Percentiles rank a stretch among this genome's conserved stretches.
Conservation (phyloP, 352 stramenopile genomes). For the Phytophthora macrochlamydospora region DNA sequence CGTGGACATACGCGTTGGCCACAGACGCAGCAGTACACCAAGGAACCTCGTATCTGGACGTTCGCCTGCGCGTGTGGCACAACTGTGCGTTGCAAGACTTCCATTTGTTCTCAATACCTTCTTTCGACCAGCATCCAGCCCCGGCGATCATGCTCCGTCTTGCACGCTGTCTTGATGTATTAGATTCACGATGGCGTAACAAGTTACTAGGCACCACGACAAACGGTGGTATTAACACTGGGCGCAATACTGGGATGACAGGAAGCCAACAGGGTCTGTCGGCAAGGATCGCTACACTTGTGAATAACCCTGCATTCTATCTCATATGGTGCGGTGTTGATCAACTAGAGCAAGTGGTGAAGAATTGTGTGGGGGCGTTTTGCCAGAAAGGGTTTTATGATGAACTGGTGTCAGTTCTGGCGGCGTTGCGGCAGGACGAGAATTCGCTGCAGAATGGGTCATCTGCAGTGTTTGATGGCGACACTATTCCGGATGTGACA, state of each 20-base stretch:
- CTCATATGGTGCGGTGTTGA: constrained; percentile 66
- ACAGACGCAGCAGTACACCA: constrained; percentile 59
- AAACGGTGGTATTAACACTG: constrained; percentile 45
- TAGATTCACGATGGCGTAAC: constrained; percentile 54
- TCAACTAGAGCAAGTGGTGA: constrained; percentile 64
- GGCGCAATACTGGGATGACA: constrained; percentile 45
- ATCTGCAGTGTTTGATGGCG: constrained; percentile 20
- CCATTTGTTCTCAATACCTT: constrained; percentile 53
- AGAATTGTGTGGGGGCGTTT: constrained; percentile 52
- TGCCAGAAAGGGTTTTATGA: constrained; percentile 60
- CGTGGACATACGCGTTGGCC: constrained; percentile 57
- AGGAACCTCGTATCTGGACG: constrained; percentile 55
- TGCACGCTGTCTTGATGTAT: constrained; percentile 44
- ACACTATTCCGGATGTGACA: constrained; percentile 49
- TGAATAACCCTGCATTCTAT: constrained; percentile 55
- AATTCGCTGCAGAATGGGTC: constrained; percentile 10
- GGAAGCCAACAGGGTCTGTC: constrained; percentile 55
- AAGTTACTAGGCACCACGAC: constrained; percentile 62
- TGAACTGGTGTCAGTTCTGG: constrained; percentile 51
- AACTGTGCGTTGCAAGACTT: constrained; percentile 59
- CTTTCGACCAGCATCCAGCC: constrained; percentile 49
- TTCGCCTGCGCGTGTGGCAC: constrained; percentile 63
- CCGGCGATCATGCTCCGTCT: constrained; percentile 42
- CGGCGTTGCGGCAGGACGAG: constrained; percentile 37
- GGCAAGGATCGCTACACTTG: constrained; percentile 45